A percentile compares a stretch with the other conserved stretches of the same genome.
Evolutionary conservation across 1,284 basidiomycete species (phyloP).

Genomic region (Ganoderma meredithae): DNA sequence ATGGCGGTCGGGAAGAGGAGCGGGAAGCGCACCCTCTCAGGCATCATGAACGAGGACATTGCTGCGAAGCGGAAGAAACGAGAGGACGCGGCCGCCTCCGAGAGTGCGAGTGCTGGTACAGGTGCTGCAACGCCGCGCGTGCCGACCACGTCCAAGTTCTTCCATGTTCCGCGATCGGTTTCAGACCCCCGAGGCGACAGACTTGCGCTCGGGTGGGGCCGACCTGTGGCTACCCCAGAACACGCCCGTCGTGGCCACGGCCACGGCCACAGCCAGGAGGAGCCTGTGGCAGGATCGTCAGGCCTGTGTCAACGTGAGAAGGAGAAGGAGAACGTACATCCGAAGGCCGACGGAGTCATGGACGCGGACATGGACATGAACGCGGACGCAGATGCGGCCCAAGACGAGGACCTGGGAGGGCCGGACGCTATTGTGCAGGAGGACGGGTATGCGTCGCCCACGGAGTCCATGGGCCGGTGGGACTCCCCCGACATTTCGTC

Average conservation of each 20-base stretch:
- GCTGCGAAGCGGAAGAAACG: constrained; percentile 58
- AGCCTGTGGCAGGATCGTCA: constrained; percentile 50
- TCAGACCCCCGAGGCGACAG: constrained; percentile 32
- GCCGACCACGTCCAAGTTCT: constrained; percentile 38
- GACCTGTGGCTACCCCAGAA: constrained; percentile 10
- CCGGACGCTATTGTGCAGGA: constrained; percentile 66
- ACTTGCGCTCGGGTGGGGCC: constrained; percentile 12
- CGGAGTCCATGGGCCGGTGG: constrained; percentile 55
- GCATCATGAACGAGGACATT: constrained; percentile 71
- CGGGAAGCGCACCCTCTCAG: constrained; percentile 75
- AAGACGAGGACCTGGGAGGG: constrained; percentile 43
- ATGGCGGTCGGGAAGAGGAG: constrained; percentile 62
- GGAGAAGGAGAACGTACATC: constrained; percentile 54
- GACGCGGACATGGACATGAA: constrained; percentile 52
- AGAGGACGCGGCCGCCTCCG: constrained; percentile 33
- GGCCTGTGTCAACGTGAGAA: constrained; percentile 38
- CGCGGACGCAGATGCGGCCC: constrained; percentile 60
- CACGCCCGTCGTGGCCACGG: constrained; percentile 10
- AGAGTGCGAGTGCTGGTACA: not conserved
- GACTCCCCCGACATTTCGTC: constrained; percentile 71
- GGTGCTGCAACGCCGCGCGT: constrained; percentile 25
- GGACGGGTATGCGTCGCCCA: constrained; percentile 79
- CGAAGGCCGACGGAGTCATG: constrained; percentile 40
- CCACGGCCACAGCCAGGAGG: constrained; percentile 8
- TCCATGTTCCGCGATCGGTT: constrained; percentile 35